Percentiles rank a stretch among this genome's conserved stretches.
phyloP scores from a whole-genome alignment of 345 rosid genomes.

The Brassica napus region DNA sequence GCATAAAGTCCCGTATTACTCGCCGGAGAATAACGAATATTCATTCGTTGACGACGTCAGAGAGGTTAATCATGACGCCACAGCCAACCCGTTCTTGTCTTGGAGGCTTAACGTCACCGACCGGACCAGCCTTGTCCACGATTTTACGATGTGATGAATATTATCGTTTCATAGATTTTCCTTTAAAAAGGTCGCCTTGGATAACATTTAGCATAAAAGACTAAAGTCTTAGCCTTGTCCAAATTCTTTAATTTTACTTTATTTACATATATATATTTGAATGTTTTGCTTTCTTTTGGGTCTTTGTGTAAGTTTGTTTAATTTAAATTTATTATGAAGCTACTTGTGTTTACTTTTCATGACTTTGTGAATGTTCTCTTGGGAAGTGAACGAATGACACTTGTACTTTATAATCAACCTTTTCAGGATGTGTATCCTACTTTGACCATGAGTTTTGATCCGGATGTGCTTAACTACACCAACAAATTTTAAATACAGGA shows the following conservation, averaged over 20 bases:
- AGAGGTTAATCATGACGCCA: constrained; percentile 54
- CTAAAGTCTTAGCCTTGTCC: background rate
- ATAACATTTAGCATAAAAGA: background rate
- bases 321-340: background rate
- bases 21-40: constrained; percentile 55
- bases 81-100: constrained; percentile 66
- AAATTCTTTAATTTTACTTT: background rate
- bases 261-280: background rate
- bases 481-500: background rate
- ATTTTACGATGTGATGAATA: constrained; percentile 63
- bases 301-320: background rate
- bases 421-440: background rate
- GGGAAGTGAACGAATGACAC: background rate
- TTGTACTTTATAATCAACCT: background rate
- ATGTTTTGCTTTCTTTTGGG: background rate
- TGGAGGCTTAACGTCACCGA: constrained; percentile 94
- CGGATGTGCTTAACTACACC: background rate
- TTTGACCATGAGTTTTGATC: background rate
- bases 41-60: constrained; percentile 59
- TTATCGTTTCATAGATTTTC: constrained; percentile 11
- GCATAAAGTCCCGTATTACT: constrained; percentile 47
- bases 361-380: background rate
- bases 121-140: constrained; percentile 73
- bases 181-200: background rate
- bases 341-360: background rate